phyloP scores from a whole-genome alignment of 441 rosid genomes.

The Flueggea neowawraea region DNA sequence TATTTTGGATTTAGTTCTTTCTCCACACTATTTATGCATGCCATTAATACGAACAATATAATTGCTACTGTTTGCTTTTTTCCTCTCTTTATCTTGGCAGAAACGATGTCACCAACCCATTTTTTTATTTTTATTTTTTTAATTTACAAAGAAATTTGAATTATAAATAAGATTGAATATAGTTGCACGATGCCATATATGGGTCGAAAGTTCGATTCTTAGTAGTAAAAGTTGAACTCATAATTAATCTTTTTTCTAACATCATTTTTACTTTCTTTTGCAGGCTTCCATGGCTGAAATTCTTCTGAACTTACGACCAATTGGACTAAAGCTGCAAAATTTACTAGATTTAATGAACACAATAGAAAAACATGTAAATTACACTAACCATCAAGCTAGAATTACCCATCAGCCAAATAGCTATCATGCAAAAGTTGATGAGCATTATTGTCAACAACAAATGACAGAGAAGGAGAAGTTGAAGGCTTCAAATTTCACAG shows the following conservation, averaged over 20 bases:
- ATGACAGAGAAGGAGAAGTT: slow-evolving; percentile 19
- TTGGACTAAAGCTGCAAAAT: slow-evolving; percentile 21
- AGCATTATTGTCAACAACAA: background rate
- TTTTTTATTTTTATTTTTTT: too few species aligned
- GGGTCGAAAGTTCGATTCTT: background rate
- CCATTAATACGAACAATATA: too few species aligned
- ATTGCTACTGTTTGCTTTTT: too few species aligned
- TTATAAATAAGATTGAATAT: too few species aligned
- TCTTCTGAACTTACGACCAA: slow-evolving; percentile 1
- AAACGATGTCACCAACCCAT: too few species aligned
- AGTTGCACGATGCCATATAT: too few species aligned
- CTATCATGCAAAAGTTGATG: background rate
- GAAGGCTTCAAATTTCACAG: slow-evolving; percentile 40
- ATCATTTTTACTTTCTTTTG: background rate
- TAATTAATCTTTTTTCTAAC: background rate
- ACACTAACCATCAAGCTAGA: background rate
- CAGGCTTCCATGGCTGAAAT: slow-evolving; percentile 14
- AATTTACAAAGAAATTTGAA: too few species aligned
- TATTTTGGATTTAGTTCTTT: too few species aligned
- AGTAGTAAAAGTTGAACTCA: background rate
- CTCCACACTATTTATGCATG: too few species aligned
- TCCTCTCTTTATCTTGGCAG: too few species aligned
- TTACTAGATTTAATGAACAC: slow-evolving; percentile 1
- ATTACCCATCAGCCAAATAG: background rate
- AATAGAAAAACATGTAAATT: background rate